Evolutionary conservation across 164 flowering plant genomes (phyloP).

Genomic region (Umbilicus rupestris): DNA sequence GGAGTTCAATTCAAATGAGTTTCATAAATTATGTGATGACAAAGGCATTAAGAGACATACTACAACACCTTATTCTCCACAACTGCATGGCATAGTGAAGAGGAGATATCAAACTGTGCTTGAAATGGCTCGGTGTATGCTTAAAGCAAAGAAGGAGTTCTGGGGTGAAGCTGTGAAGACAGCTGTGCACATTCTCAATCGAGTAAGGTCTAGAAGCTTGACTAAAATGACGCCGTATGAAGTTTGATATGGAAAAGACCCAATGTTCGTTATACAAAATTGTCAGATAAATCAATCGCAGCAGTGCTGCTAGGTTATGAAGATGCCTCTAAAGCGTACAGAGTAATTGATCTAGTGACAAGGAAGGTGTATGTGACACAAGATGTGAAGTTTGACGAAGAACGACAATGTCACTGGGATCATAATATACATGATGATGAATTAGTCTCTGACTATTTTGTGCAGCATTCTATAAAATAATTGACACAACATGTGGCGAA

Average conservation of each 20-base stretch:
- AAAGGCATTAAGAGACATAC: conserved; percentile 5
- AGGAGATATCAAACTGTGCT: conserved; percentile 7
- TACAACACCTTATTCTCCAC: conserved; percentile 11
- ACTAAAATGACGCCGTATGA: too few species aligned
- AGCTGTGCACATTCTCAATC: too few species aligned
- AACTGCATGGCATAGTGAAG: conserved; percentile 12
- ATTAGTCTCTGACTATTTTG: too few species aligned
- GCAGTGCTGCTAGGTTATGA: background rate
- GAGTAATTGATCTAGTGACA: background rate
- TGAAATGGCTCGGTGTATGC: conserved; percentile 11
- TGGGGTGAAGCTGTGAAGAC: conserved; percentile 12
- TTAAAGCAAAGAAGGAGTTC: conserved; percentile 7
- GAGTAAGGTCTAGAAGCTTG: conserved; percentile 6
- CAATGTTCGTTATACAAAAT: conserved; percentile 8
- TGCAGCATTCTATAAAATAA: too few species aligned
- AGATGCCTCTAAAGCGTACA: background rate
- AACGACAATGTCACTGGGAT: background rate
- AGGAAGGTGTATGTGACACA: background rate
- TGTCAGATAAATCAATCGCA: background rate
- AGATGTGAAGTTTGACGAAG: background rate
- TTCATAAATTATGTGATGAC: conserved; percentile 11
- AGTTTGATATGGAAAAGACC: too few species aligned
- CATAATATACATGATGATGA: too few species aligned
- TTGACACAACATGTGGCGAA: too few species aligned
- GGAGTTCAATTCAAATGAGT: conserved; percentile 13